Conservation (phyloP, 2,329 filamentous ascomycete species). For the Raffaelea albimanens region DNA sequence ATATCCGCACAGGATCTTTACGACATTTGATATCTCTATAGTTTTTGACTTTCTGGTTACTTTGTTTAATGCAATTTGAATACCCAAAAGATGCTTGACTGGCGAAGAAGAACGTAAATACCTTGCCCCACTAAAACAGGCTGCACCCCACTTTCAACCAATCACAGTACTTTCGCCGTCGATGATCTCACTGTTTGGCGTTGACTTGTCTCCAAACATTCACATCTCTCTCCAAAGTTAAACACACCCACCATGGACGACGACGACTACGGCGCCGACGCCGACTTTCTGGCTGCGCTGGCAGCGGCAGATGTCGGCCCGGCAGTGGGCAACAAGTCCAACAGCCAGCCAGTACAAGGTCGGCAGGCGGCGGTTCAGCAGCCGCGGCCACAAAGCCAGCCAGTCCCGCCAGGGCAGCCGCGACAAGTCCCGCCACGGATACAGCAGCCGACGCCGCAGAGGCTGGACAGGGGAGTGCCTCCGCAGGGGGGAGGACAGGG, state of each 20-base stretch:
- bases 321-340: background rate
- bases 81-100: too few species aligned
- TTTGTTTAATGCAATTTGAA: too few species aligned
- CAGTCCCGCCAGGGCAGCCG: constrained; percentile 12
- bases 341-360: too few species aligned
- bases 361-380: background rate
- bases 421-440: constrained; percentile 32
- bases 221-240: too few species aligned
- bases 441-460: constrained; percentile 44
- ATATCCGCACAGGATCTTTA: too few species aligned
- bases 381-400: constrained; percentile 13
- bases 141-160: background rate
- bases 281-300: constrained; percentile 46
- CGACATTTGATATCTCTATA: too few species aligned
- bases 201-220: too few species aligned
- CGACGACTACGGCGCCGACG: constrained; percentile 47
- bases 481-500: constrained; percentile 15
- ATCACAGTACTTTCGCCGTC: background rate
- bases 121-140: too few species aligned
- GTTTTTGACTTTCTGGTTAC: too few species aligned
- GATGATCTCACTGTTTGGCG: too few species aligned
- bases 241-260: constrained; percentile 15
- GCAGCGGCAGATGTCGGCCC: constrained; percentile 33
- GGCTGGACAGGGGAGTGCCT: constrained; percentile 31
- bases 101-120: too few species aligned